Evolutionary conservation across 1,284 basidiomycete genomes (phyloP).

Genomic region (Volvariella volvacea): DNA sequence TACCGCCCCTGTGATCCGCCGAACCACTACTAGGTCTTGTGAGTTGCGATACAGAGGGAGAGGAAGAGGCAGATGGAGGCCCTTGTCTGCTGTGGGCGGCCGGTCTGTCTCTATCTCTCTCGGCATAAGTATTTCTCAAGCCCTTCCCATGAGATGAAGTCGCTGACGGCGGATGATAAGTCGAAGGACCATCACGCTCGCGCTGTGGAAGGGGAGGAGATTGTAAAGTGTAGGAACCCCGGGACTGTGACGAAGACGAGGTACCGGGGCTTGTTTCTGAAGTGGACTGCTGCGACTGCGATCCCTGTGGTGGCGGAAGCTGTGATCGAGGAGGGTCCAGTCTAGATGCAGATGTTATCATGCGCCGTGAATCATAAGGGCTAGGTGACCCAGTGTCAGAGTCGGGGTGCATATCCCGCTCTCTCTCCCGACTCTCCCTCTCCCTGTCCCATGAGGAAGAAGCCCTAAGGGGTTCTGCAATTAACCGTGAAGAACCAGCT

Average conservation of each 20-base stretch:
- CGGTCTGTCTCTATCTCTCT: conserved; percentile 1
- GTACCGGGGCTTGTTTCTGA: conserved; percentile 7
- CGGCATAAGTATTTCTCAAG: conserved; percentile 4
- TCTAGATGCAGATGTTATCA: conserved; percentile 42
- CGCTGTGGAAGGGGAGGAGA: conserved; percentile 25
- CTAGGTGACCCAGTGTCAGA: conserved; percentile 33
- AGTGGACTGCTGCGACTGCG: no score
- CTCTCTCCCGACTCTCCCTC: conserved; percentile 19
- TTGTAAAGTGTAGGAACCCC: conserved; percentile 18
- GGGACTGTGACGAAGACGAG: conserved; percentile 15
- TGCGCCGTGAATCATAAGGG: conserved; percentile 40
- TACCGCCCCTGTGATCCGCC: no score
- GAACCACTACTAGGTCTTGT: no score
- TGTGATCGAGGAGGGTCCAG: conserved; percentile 34
- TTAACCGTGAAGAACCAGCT: conserved; percentile 11
- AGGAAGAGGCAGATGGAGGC: neutral
- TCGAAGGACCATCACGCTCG: conserved; percentile 20
- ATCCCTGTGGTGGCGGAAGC: conserved; percentile 13
- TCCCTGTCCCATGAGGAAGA: conserved; percentile 32
- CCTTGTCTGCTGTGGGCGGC: conserved; percentile 1
- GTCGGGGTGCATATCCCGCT: conserved; percentile 21
- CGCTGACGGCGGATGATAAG: conserved; percentile 12
- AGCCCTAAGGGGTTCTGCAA: conserved; percentile 16
- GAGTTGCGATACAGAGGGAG: neutral
- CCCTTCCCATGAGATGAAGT: conserved; percentile 14